Evolutionary conservation across 2,329 filamentous ascomycete species (phyloP).

Genomic region (Pyricularia sp.): DNA sequence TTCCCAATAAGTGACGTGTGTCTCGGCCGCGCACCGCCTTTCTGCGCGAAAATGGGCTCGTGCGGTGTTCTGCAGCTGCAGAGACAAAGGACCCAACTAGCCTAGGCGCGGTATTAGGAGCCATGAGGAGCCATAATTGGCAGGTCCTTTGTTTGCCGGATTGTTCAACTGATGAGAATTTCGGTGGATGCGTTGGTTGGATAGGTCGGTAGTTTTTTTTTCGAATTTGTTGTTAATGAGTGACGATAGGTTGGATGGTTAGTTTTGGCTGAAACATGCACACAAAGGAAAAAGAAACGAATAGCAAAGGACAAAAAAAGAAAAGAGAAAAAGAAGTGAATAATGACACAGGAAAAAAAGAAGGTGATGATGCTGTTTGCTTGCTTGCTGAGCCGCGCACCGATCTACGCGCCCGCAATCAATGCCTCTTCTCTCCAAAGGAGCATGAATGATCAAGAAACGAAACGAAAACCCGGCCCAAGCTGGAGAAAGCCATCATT

Average conservation of each 20-base stretch:
- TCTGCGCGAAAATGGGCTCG: background rate
- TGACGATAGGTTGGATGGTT: background rate
- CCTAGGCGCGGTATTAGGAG: background rate
- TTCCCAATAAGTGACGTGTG: background rate
- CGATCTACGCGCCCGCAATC: background rate
- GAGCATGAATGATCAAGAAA: background rate
- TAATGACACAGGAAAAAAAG: background rate
- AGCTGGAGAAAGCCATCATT: background rate
- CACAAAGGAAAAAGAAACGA: background rate
- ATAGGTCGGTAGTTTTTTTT: background rate
- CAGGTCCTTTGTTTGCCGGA: background rate
- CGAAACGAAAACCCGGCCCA: background rate
- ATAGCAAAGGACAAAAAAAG: background rate
- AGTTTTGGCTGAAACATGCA: background rate
- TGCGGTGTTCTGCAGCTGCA: background rate
- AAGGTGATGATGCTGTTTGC: constrained; percentile 2
- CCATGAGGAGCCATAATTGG: constrained; percentile 6
- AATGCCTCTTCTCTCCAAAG: background rate
- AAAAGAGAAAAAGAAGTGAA: background rate
- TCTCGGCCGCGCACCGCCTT: background rate
- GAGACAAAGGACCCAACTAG: background rate
- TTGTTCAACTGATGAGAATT: background rate
- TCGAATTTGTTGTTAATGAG: background rate
- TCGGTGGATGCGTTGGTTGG: background rate
- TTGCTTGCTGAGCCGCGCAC: constrained; percentile 3